Evolutionary conservation across 176 grass and related monocot genomes (phyloP).

Genomic region (Lolium multiflorum): DNA sequence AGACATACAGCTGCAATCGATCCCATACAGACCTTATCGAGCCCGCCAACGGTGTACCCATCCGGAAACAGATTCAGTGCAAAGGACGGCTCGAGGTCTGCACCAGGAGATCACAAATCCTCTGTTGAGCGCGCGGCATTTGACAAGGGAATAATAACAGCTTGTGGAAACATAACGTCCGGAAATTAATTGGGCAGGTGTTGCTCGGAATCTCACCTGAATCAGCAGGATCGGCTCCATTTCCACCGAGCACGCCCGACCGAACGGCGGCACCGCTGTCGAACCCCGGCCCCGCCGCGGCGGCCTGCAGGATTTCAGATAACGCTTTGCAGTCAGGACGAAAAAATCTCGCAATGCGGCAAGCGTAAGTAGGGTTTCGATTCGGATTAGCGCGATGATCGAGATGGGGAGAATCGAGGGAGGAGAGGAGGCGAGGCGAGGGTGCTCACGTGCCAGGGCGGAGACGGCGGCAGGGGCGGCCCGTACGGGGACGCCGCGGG

Average conservation of each 20-base stretch:
- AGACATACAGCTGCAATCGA: background rate
- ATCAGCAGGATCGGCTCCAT: conserved; percentile 25
- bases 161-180: no score
- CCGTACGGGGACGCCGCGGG: background rate
- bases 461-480: background rate
- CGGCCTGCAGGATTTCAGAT: conserved; percentile 38
- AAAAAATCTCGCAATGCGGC: background rate
- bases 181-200: background rate
- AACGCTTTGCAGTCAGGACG: background rate
- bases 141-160: background rate
- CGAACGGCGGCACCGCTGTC: background rate
- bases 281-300: background rate
- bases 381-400: background rate
- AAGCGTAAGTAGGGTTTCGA: background rate
- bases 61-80: conserved; percentile 58
- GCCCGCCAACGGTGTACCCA: conserved; percentile 54
- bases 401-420: background rate
- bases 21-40: conserved; percentile 43
- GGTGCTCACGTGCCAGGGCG: conserved; percentile 21
- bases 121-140: background rate
- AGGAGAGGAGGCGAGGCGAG: background rate
- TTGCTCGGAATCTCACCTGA: conserved; percentile 34
- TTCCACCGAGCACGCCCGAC: background rate
- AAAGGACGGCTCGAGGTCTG: conserved; percentile 58
- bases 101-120: background rate